Base-by-base conservation (phyloP, 1,284 basidiomycete species). In the Wolfiporia cocos region DNA sequence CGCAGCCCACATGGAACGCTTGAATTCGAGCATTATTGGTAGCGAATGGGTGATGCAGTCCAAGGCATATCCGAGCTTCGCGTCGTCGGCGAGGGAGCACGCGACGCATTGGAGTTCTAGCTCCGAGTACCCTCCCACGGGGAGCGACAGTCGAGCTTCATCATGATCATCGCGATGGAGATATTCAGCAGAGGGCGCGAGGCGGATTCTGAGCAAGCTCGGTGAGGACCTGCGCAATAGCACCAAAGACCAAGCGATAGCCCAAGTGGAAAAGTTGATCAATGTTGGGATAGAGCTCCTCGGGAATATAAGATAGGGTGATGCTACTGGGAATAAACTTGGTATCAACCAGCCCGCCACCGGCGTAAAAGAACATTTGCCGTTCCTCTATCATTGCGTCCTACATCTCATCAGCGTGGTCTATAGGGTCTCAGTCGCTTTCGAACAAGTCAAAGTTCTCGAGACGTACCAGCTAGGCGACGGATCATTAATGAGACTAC, bases 401-500 rank as follows among this genome's bases (percentile, higher is more conserved):
- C n/a, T n/a, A n/a, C n/a, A n/a, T n/a, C n/a, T n/a, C n/a, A n/a
- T n/a, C n/a, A n/a, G n/a, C n/a, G n/a, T 11, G 11, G 22, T 17
- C 5, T 7, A 11, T 9, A 15, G 11, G 17, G 32, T 18, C 17
- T 34, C 9, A 18, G 11, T 11, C 32, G 17, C 9, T 7, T 11
- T 9, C 7, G 32, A 34, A 34, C 9, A 9, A 23, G 35, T 11
- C 7, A 37, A 23, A 20, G 11, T 9, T 29, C 28, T 9, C 22
- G 21, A 18, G 26, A 51, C 52, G 5, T 31, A 54, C 53, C 28
- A 21, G 18, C 15, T 12, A 54, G 37, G 6, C 44, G 31, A 34
- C 23, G 47, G 14, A 20, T 24, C 51, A 55, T 47, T 12, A 37
- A 40, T 18, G 51, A 23, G 51, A 51, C 2, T 53, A 34, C 51